phyloP scores from a whole-genome alignment of 345 rosid genomes.

The Arabis alpina region DNA sequence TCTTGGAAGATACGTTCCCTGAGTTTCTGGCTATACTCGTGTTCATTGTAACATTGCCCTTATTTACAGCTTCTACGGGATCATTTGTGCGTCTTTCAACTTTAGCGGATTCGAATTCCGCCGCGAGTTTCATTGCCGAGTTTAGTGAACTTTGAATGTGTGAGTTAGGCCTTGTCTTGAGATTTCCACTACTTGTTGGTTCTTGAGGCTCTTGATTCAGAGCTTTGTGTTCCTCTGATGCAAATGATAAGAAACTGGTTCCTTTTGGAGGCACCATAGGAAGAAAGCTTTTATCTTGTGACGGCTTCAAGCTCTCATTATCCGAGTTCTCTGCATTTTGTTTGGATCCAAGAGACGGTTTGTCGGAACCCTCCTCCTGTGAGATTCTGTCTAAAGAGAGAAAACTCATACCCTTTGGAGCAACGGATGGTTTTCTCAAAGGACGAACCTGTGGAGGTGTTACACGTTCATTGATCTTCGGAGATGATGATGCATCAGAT shows the following conservation, averaged over 20 bases:
- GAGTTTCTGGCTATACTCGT: constrained; percentile 33
- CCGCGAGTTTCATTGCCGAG: constrained; percentile 66
- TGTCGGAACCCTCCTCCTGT: constrained; percentile 27
- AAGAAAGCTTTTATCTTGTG: constrained; percentile 18
- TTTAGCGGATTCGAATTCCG: constrained; percentile 59
- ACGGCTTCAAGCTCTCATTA: constrained; percentile 29
- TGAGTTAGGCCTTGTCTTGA: constrained; percentile 44
- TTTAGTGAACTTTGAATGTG: constrained; percentile 53
- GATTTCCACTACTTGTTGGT: constrained; percentile 34
- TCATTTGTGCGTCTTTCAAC: constrained; percentile 37
- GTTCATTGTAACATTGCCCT: constrained; percentile 26
- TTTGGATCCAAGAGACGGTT: constrained; percentile 16
- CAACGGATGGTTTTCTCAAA: constrained; percentile 28
- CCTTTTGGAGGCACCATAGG: constrained; percentile 33
- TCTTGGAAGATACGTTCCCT: constrained; percentile 52
- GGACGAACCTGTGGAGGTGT: constrained; percentile 36
- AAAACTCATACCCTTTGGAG: constrained; percentile 50
- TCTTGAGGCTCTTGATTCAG: constrained; percentile 43
- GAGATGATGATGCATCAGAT: constrained; percentile 36
- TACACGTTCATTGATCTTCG: constrained; percentile 34
- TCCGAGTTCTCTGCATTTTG: constrained; percentile 28
- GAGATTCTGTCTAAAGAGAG: constrained; percentile 63
- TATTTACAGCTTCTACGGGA: constrained; percentile 25
- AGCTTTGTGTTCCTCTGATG: constrained; percentile 35
- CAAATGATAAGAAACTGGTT: constrained; percentile 26